Conservation (phyloP, 2,329 filamentous ascomycete species). For the Colletotrichum orbiculare region DNA sequence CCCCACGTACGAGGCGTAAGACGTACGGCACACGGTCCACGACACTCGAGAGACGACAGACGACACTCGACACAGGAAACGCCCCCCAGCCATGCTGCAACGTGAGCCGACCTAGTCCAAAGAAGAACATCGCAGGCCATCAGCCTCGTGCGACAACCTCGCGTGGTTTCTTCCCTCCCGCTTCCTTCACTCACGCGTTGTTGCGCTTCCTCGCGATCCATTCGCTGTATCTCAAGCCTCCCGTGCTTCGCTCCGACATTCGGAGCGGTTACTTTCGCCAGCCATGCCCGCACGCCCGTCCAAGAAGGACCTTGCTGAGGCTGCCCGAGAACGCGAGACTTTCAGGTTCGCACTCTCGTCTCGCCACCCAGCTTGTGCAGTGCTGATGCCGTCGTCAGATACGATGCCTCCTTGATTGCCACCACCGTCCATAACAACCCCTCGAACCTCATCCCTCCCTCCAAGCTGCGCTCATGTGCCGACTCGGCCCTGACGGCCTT, state of each 20-base stretch:
- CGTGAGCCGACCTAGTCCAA: neutral
- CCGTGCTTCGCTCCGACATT: neutral
- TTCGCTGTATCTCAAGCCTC: too few species aligned
- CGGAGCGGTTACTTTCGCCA: neutral
- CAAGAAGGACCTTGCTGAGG: conserved; percentile 33
- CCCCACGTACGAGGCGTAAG: too few species aligned
- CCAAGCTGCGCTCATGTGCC: conserved; percentile 41
- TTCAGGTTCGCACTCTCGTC: conserved; percentile 38
- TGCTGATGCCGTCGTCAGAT: conserved; percentile 21
- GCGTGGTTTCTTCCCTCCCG: neutral
- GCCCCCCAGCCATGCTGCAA: neutral
- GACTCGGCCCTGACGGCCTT: conserved; percentile 58
- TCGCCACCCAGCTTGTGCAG: neutral
- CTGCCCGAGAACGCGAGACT: conserved; percentile 44
- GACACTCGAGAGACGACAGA: too few species aligned
- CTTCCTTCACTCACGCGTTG: too few species aligned
- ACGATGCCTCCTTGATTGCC: conserved; percentile 25
- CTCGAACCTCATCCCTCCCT: conserved; percentile 37
- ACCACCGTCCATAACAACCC: conserved; percentile 38
- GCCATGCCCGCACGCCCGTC: conserved; percentile 2
- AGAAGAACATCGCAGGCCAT: neutral
- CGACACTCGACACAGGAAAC: neutral
- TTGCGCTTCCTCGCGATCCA: too few species aligned
- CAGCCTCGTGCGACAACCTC: neutral
- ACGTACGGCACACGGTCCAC: too few species aligned